Evolutionary conservation across 169 alveolate species (phyloP).

Genomic region (Babesia ovata): DNA sequence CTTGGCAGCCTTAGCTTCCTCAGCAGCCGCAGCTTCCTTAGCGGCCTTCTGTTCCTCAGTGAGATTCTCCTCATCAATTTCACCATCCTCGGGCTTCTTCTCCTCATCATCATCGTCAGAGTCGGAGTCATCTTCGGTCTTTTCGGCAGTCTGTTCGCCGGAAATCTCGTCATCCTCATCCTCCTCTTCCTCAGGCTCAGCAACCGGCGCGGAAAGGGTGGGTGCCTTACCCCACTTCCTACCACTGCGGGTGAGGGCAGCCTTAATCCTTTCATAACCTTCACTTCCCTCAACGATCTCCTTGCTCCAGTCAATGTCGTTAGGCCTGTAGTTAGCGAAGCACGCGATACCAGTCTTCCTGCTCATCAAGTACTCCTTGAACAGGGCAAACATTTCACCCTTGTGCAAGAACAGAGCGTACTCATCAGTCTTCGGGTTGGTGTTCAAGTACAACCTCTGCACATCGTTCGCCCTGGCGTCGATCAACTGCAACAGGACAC

Average conservation of each 20-base stretch:
- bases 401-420: slow-evolving; percentile 29
- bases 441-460: slow-evolving; percentile 29
- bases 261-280: neutral
- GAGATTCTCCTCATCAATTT: neutral
- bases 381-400: slow-evolving; percentile 41
- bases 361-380: slow-evolving; percentile 26
- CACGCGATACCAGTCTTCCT: slow-evolving; percentile 17
- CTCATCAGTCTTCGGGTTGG: slow-evolving; percentile 39
- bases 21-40: neutral
- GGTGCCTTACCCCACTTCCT: neutral
- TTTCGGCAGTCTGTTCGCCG: neutral
- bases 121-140: neutral
- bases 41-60: slow-evolving; percentile 10
- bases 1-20: neutral
- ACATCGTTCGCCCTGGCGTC: slow-evolving; percentile 18
- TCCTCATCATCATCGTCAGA: neutral
- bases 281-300: neutral
- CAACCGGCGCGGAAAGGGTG: neutral
- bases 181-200: neutral
- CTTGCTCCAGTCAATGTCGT: slow-evolving; percentile 36
- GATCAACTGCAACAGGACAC: slow-evolving; percentile 20
- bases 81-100: neutral
- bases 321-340: slow-evolving; percentile 7
- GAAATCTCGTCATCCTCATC: neutral
- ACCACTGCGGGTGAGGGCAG: neutral